These are phyloP conservation scores for Trichoderma sp. DNA, from an alignment of 2,329 filamentous ascomycete genomes.

Conservation along the genomic window DNA sequence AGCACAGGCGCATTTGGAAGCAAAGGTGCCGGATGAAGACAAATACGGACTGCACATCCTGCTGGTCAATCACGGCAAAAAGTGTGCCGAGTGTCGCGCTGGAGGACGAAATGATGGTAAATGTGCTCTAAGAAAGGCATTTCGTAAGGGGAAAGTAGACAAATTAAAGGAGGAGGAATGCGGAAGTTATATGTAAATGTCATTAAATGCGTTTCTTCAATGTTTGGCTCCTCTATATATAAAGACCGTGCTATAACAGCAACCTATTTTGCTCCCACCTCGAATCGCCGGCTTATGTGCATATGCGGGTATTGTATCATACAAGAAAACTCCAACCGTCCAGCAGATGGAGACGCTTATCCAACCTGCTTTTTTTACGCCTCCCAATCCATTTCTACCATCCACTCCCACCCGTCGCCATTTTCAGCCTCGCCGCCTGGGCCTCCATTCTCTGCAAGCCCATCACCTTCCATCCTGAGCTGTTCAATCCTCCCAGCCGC, in stretches of 20 bases:
- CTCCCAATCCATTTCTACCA: slow-evolving; percentile 43
- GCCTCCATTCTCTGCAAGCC: slow-evolving; percentile 6
- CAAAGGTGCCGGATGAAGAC: slow-evolving; percentile 43
- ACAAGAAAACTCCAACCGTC: not conserved
- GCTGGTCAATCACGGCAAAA: slow-evolving; percentile 46
- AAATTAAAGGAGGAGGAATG: not conserved
- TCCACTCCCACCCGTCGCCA: slow-evolving; percentile 38
- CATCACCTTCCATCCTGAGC: slow-evolving; percentile 36
- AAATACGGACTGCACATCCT: slow-evolving; percentile 52
- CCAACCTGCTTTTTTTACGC: slow-evolving; percentile 8
- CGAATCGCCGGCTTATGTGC: not conserved
- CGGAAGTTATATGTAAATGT: not conserved
- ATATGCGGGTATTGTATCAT: not conserved
- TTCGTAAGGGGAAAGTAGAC: slow-evolving; percentile 28
- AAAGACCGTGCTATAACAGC: not conserved
- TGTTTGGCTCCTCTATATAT: not conserved
- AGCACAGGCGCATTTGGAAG: slow-evolving; percentile 50
- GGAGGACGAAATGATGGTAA: slow-evolving; percentile 39
- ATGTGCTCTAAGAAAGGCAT: slow-evolving; percentile 42
- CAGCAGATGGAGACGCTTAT: not conserved
- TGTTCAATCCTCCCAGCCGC: slow-evolving; percentile 46
- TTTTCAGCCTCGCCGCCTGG: slow-evolving; percentile 13
- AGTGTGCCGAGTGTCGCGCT: slow-evolving; percentile 45
- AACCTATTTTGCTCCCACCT: not conserved
- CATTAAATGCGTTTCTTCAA: not conserved